A percentile compares a stretch with the other conserved stretches of the same genome.
phyloP scores from a whole-genome alignment of 129 eudicot genomes.

The Flaveria trinervia region DNA sequence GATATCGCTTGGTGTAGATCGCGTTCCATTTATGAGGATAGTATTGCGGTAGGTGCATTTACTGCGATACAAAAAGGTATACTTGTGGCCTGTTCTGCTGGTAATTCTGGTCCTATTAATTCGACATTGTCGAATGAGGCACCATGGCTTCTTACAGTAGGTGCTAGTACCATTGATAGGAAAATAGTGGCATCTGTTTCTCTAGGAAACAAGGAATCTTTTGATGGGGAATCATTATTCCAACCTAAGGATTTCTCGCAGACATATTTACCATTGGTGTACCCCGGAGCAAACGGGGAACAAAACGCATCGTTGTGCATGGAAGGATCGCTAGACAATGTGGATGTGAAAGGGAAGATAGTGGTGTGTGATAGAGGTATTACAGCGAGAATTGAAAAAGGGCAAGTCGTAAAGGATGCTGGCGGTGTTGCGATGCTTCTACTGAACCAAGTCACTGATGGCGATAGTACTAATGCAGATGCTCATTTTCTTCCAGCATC shows the following conservation, averaged over 20 bases:
- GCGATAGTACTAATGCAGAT: slow-evolving; percentile 32
- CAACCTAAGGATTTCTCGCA: slow-evolving; percentile 46
- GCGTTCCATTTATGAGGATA: slow-evolving; percentile 38
- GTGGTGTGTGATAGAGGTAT: slow-evolving; percentile 51
- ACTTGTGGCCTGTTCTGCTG: slow-evolving; percentile 52
- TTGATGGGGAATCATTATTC: slow-evolving; percentile 45
- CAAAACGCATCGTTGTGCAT: slow-evolving; percentile 31
- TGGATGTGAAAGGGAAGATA: slow-evolving; percentile 44
- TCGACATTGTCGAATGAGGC: slow-evolving; percentile 47
- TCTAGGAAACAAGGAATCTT: slow-evolving; percentile 35
- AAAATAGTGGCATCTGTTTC: slow-evolving; percentile 32
- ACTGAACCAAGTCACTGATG: slow-evolving; percentile 14
- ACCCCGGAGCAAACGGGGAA: slow-evolving; percentile 34
- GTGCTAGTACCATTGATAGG: slow-evolving; percentile 62
- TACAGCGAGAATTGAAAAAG: slow-evolving; percentile 27
- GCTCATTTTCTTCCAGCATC: slow-evolving; percentile 50
- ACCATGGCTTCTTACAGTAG: slow-evolving; percentile 66
- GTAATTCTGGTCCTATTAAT: slow-evolving; percentile 47
- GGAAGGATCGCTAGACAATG: slow-evolving; percentile 28
- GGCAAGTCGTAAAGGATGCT: slow-evolving; percentile 41
- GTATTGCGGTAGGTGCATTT: slow-evolving; percentile 54
- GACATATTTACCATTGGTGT: slow-evolving; percentile 39
- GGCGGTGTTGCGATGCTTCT: slow-evolving; percentile 53
- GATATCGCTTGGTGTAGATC: slow-evolving; percentile 38
- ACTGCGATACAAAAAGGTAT: slow-evolving; percentile 53